Base-by-base conservation (phyloP, 345 rosid species). In the Euphorbia pulcherrima region DNA sequence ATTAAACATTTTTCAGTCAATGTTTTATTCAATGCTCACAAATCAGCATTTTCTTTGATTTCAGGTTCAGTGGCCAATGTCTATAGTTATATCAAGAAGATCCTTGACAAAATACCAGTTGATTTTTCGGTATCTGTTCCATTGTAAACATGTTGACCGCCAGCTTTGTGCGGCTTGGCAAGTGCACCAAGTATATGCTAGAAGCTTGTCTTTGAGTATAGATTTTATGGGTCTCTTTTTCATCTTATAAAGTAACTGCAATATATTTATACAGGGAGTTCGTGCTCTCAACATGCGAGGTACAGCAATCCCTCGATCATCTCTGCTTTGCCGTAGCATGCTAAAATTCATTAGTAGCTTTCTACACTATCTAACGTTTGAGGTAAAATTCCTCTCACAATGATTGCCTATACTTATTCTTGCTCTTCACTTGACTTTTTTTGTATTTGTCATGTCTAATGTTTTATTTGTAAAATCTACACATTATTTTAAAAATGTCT, bases 91-190 rank as follows among this genome's bases (percentile, higher is more conserved):
- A 78, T 89, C 99, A 75, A 89, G 87, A 79, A 88, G 89, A 81
- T 89, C 97, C 78, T 68, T 91, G 60, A 79, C 87, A 64, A 94
- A 94, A 80, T 94, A 94, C 74, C 92, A 89, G 84, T 80, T 91
- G 74, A 84, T 94, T 75, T 93, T 94, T 72, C 96, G 97, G 72
- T 87, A 84, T 81, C 81, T 94, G 58, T 94, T 94, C 68, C 95
- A 84, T 67, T 94, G 96, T 81, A 94, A 94, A 70, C 96, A 94
- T 77, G 92, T 91, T 64, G 96, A 94, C 65, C 97, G 97, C 68
- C 97, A 94, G 77, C 95, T 94, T 65, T 86, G 91, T 81, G 90
- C 87, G 73, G 87, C 99, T 54, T 94, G 98, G 99, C 99, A 94
- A 74, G 77, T 85, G 81, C 99, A 91, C 85, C 99, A 91, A 81